A percentile compares a stretch with the other conserved stretches of the same genome.
phyloP scores from a whole-genome alignment of 116 monocot genomes.

The Zostera marina region DNA sequence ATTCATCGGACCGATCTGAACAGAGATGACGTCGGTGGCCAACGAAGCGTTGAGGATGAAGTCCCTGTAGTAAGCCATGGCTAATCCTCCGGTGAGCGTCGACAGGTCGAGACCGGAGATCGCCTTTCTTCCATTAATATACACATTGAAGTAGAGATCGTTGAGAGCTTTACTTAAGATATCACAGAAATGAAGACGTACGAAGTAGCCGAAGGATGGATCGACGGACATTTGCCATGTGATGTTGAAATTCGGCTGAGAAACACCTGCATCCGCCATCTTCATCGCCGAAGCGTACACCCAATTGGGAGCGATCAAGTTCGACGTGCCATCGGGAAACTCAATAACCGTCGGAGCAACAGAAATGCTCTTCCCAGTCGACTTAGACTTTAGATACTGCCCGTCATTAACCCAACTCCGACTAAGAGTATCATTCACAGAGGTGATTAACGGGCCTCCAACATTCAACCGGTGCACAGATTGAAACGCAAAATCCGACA shows the following conservation, averaged over 20 bases:
- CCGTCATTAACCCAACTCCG: conserved; percentile 46
- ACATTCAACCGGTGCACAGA: conserved; percentile 51
- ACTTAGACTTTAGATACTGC: conserved; percentile 19
- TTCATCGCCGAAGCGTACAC: conserved; percentile 64
- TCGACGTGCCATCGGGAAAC: conserved; percentile 40
- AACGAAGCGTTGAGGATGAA: conserved; percentile 40
- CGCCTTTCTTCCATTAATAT: conserved; percentile 42
- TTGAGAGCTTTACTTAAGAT: conserved; percentile 65
- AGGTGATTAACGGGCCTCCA: conserved; percentile 40
- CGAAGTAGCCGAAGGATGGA: conserved; percentile 36
- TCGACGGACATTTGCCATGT: conserved; percentile 54
- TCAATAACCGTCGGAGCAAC: conserved; percentile 17
- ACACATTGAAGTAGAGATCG: conserved; percentile 74
- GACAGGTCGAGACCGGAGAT: conserved; percentile 64
- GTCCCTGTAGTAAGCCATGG: conserved; percentile 59
- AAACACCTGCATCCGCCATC: conserved; percentile 36
- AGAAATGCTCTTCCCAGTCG: conserved; percentile 18
- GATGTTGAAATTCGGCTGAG: conserved; percentile 44
- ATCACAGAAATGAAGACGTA: conserved; percentile 85
- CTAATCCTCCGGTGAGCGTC: conserved; percentile 29
- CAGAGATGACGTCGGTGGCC: conserved; percentile 16
- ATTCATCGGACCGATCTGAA: conserved; percentile 46
- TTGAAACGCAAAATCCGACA: conserved; percentile 45
- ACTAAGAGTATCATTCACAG: conserved; percentile 35
- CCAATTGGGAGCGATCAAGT: conserved; percentile 35